Percentiles rank a stretch among this genome's conserved stretches.
Evolutionary conservation across 2,329 filamentous ascomycete species (phyloP).

Genomic region (Ascomycota sp.): DNA sequence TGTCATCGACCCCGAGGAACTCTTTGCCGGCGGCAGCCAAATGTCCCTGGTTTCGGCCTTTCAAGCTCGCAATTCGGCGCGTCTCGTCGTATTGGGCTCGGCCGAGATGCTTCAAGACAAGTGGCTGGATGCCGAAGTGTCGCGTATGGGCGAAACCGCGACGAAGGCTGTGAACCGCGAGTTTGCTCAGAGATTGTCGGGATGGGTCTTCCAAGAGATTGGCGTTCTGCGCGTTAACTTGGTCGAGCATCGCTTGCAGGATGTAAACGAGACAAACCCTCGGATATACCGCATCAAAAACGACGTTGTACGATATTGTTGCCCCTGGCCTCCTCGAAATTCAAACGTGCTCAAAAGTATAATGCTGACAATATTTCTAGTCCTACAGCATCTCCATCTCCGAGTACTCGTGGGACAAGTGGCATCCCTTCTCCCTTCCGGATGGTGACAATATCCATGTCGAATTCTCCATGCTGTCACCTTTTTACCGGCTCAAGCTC

Average conservation of each 20-base stretch:
- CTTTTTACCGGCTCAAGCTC: conserved; percentile 78
- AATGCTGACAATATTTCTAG: conserved; percentile 20
- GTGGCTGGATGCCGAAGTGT: conserved; percentile 72
- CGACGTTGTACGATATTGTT: conserved; percentile 54
- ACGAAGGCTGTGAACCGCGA: conserved; percentile 57
- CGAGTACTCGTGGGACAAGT: conserved; percentile 59
- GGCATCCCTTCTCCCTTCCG: conserved; percentile 52
- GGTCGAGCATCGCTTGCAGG: conserved; percentile 52
- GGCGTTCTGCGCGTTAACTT: conserved; percentile 73
- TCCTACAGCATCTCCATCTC: conserved; percentile 76
- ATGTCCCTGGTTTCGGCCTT: conserved; percentile 66
- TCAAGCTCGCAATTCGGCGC: conserved; percentile 85
- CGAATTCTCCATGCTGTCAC: conserved; percentile 96
- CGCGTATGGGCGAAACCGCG: conserved; percentile 31
- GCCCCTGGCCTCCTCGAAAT: too few species aligned
- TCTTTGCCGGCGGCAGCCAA: conserved; percentile 70
- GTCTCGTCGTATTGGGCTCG: conserved; percentile 68
- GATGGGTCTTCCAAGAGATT: conserved; percentile 91
- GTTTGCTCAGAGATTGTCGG: conserved; percentile 68
- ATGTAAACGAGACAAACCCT: conserved; percentile 50
- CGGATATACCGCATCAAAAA: conserved; percentile 90
- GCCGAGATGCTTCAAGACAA: conserved; percentile 71
- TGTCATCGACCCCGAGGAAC: conserved; percentile 45
- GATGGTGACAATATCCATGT: conserved; percentile 62
- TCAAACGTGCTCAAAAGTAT: too few species aligned